A percentile compares a stretch with the other conserved stretches of the same genome.
These are phyloP conservation scores for Cercophora samala DNA, from an alignment of 495 filamentous ascomycete genomes.

Conservation along the genomic window DNA sequence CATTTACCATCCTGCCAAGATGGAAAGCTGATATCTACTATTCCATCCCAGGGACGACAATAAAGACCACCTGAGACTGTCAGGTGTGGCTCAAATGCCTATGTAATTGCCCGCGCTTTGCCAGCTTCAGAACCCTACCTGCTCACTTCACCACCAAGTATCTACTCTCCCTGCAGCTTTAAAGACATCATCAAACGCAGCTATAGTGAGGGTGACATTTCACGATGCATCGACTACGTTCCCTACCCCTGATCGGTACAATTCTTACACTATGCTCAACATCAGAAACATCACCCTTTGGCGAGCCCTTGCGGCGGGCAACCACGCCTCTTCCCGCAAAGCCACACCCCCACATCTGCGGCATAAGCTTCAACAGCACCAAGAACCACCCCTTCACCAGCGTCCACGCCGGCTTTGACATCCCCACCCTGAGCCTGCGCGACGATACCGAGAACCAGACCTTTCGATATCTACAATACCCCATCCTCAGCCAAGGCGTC, in stretches of 20 bases:
- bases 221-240: neutral
- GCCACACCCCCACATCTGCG: neutral
- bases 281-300: too few relatives aligned
- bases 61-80: neutral
- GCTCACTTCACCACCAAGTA: neutral
- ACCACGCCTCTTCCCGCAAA: neutral
- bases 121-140: neutral
- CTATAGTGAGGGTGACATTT: neutral
- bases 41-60: neutral
- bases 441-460: neutral
- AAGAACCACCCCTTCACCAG: neutral
- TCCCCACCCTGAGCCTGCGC: neutral
- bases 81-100: neutral
- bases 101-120: neutral
- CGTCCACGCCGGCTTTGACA: neutral
- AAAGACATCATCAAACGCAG: too few relatives aligned
- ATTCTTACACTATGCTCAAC: neutral
- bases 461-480: neutral
- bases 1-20: neutral
- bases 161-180: too few relatives aligned
- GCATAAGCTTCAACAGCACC: neutral
- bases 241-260: neutral
- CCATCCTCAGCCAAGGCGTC: too few relatives aligned
- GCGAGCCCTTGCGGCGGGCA: too few relatives aligned
- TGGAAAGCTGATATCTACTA: neutral